phyloP scores from a whole-genome alignment of 2,329 filamentous ascomycete genomes.

The Fusarium sulawesiense region DNA sequence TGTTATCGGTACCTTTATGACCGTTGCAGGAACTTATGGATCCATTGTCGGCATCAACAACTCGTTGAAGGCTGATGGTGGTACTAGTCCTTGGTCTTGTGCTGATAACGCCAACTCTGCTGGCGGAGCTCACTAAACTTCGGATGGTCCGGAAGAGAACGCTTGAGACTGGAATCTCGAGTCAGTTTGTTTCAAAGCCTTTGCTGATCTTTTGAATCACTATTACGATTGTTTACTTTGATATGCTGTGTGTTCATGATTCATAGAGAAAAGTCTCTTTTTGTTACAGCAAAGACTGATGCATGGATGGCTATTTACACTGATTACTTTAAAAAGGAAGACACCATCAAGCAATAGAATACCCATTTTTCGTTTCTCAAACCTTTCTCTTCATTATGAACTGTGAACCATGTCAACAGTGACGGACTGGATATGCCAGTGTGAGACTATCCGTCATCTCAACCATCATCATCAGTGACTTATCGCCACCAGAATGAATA shows the following conservation, averaged over 20 bases:
- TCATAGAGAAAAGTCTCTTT: neutral
- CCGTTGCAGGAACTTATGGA: conserved; percentile 58
- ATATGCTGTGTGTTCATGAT: neutral
- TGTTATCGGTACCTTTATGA: conserved; percentile 51
- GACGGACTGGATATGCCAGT: neutral
- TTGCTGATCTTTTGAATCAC: no score
- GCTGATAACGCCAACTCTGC: conserved; percentile 56
- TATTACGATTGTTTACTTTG: neutral
- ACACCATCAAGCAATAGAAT: neutral
- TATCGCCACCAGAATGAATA: neutral
- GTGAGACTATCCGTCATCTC: no score
- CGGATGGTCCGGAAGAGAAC: neutral
- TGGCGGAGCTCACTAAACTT: conserved; percentile 5
- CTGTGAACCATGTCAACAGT: neutral
- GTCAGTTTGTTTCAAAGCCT: neutral
- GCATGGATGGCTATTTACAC: neutral
- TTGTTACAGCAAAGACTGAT: neutral
- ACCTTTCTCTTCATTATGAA: neutral
- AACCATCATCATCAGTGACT: no score
- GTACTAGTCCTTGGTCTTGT: conserved; percentile 56
- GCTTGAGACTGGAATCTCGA: neutral
- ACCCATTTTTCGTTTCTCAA: neutral
- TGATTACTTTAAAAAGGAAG: neutral
- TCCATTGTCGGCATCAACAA: conserved; percentile 52
- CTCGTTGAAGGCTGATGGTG: conserved; percentile 50